These are phyloP conservation scores for Halophytophthora polymorphica DNA, from an alignment of 352 stramenopile genomes.

Conservation along the genomic window DNA sequence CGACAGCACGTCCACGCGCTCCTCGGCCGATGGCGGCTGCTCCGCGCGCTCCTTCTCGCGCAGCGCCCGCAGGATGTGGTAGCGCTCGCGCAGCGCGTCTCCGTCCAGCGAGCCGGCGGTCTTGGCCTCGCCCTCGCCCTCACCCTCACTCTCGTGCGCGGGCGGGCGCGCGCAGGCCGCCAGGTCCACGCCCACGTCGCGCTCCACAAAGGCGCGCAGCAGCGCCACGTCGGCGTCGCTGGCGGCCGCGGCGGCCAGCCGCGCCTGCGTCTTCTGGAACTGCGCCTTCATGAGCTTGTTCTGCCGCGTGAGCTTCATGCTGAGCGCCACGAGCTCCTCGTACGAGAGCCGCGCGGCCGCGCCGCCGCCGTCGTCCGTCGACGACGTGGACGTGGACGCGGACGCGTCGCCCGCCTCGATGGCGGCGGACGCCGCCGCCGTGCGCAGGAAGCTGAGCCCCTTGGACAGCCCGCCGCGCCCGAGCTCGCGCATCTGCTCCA, in stretches of 20 bases:
- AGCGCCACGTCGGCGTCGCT: constrained; percentile 47
- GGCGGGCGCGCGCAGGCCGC: constrained; percentile 33
- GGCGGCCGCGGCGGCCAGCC: constrained; percentile 30
- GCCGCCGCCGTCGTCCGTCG: constrained; percentile 3
- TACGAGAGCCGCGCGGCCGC: constrained; percentile 65
- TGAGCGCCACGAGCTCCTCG: constrained; percentile 78
- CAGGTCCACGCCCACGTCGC: constrained; percentile 73
- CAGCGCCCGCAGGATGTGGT: constrained; percentile 38
- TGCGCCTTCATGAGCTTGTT: constrained; percentile 87
- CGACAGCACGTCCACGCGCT: constrained; percentile 40
- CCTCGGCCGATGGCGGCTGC: constrained; percentile 17
- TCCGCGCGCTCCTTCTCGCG: constrained; percentile 34
- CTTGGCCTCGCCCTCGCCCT: constrained; percentile 6
- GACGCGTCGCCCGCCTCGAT: constrained; percentile 17
- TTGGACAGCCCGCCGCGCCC: constrained; percentile 70
- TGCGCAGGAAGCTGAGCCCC: constrained; percentile 75
- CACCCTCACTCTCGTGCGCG: constrained; percentile 6
- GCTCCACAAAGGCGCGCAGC: constrained; percentile 51
- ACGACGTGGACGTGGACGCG: constrained; percentile 1
- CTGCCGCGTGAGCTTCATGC: constrained; percentile 86
- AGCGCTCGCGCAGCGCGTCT: constrained; percentile 43
- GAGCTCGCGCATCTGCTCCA: constrained; percentile 88
- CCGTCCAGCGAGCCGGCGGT: constrained; percentile 35
- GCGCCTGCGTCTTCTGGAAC: constrained; percentile 73
- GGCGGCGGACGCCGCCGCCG: constrained; percentile 16